Conservation (phyloP, 495 filamentous ascomycete species). For the Neurospora cerealis region DNA sequence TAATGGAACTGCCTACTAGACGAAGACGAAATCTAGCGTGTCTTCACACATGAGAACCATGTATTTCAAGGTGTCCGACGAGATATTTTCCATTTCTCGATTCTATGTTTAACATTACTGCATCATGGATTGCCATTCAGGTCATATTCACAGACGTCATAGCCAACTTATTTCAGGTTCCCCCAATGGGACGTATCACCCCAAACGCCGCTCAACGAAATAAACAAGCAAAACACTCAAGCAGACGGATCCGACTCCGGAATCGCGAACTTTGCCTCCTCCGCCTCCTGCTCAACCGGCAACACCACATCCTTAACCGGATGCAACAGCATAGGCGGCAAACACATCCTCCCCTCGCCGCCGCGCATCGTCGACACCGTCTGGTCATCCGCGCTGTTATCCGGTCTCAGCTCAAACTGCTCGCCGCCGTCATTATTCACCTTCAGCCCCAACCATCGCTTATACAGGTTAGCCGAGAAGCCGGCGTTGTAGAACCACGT, state of each 20-base stretch:
- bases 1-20: slow-evolving; percentile 6
- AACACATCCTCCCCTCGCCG: slow-evolving; percentile 79
- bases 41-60: background rate
- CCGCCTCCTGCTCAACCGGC: slow-evolving; percentile 55
- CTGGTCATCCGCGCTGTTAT: slow-evolving; percentile 38
- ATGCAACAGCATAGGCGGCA: slow-evolving; percentile 86
- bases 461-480: slow-evolving; percentile 74
- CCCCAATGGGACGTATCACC: background rate
- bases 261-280: slow-evolving; percentile 18
- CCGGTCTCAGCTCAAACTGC: slow-evolving; percentile 56
- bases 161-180: background rate
- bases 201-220: slow-evolving; percentile 3
- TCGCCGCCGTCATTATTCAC: slow-evolving; percentile 83
- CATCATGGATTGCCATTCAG: background rate
- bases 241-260: slow-evolving; percentile 30
- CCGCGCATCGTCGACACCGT: slow-evolving; percentile 40
- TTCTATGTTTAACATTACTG: background rate
- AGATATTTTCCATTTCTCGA: background rate
- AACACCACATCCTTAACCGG: slow-evolving; percentile 81
- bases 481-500: slow-evolving; percentile 95
- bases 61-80: background rate
- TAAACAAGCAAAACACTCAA: slow-evolving; percentile 5
- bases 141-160: background rate
- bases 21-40: background rate
- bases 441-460: slow-evolving; percentile 75